These are phyloP conservation scores for Penicillium sp. DNA, from an alignment of 2,329 filamentous ascomycete species.

Conservation along the genomic window DNA sequence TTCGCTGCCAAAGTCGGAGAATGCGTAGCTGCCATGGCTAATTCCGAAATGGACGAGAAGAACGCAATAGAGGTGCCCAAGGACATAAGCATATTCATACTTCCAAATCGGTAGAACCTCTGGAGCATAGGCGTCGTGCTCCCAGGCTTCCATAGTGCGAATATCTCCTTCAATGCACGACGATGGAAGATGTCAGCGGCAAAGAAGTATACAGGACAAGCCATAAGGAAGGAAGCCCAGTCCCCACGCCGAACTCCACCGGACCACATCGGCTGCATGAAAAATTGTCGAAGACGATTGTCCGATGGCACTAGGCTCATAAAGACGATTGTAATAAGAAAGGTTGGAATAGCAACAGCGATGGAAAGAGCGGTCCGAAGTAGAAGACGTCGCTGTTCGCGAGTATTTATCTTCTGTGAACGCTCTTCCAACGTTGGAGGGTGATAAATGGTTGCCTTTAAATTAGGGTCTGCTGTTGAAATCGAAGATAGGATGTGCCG, in stretches of 20 bases:
- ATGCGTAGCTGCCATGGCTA: conserved; percentile 61
- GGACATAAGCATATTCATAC: conserved; percentile 94
- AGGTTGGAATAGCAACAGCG: conserved; percentile 75
- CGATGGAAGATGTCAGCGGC: conserved; percentile 83
- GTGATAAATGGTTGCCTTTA: conserved; percentile 73
- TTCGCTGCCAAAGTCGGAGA: conserved; percentile 34
- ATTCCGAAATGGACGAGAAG: conserved; percentile 76
- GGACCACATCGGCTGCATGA: conserved; percentile 72
- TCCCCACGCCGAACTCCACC: conserved; percentile 74
- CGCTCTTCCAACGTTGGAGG: conserved; percentile 83
- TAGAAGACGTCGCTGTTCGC: conserved; percentile 71
- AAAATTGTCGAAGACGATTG: conserved; percentile 63
- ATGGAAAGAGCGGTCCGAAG: conserved; percentile 72
- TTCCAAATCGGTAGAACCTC: conserved; percentile 89
- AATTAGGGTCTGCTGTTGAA: conserved; percentile 65
- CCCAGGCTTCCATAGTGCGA: conserved; percentile 73
- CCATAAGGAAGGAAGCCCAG: conserved; percentile 77
- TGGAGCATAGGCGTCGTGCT: conserved; percentile 74
- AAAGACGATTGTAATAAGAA: conserved; percentile 85
- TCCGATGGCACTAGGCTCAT: conserved; percentile 75
- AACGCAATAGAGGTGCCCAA: conserved; percentile 88
- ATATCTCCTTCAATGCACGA: conserved; percentile 77
- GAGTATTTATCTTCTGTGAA: conserved; percentile 70
- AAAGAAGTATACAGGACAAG: conserved; percentile 85
- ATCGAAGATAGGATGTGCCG: conserved; percentile 73